Evolutionary conservation across 2,329 filamentous ascomycete species (phyloP).

Genomic region (Esteya vermicola): DNA sequence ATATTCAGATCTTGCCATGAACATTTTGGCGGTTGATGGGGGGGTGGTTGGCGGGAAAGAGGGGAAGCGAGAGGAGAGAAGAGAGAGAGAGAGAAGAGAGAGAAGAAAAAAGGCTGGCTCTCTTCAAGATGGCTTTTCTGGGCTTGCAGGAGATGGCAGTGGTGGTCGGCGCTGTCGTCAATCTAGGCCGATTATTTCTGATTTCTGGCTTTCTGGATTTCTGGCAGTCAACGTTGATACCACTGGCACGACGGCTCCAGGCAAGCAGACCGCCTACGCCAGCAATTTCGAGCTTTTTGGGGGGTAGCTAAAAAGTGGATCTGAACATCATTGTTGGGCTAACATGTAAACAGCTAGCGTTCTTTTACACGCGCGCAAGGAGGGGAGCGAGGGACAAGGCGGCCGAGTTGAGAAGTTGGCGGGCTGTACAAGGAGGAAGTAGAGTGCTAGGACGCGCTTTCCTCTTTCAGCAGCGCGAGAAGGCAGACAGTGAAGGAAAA

Average conservation of each 20-base stretch:
- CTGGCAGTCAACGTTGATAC: too few species aligned
- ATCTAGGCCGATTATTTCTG: background rate
- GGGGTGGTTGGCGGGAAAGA: conserved; percentile 7
- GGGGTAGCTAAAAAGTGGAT: conserved; percentile 6
- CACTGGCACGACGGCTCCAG: conserved; percentile 8
- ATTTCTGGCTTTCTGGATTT: too few species aligned
- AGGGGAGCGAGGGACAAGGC: background rate
- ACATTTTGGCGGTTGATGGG: conserved; percentile 55
- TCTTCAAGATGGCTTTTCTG: too few species aligned
- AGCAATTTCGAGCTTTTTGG: conserved; percentile 7
- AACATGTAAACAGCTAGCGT: background rate
- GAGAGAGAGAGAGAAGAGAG: too few species aligned
- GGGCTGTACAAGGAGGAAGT: background rate
- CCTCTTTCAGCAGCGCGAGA: conserved; percentile 4
- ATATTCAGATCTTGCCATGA: conserved; percentile 99
- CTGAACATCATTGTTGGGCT: background rate
- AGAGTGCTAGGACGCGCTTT: conserved; percentile 9
- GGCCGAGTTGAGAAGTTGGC: too few species aligned
- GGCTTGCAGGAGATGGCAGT: background rate
- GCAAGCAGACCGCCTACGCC: conserved; percentile 16
- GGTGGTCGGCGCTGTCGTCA: background rate
- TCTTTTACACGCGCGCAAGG: background rate
- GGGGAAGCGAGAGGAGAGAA: too few species aligned
- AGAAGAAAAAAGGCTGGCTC: too few species aligned
- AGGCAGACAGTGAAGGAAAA: background rate